phyloP scores from a whole-genome alignment of 805 yeast species.

The Millerozyma acaciae region DNA sequence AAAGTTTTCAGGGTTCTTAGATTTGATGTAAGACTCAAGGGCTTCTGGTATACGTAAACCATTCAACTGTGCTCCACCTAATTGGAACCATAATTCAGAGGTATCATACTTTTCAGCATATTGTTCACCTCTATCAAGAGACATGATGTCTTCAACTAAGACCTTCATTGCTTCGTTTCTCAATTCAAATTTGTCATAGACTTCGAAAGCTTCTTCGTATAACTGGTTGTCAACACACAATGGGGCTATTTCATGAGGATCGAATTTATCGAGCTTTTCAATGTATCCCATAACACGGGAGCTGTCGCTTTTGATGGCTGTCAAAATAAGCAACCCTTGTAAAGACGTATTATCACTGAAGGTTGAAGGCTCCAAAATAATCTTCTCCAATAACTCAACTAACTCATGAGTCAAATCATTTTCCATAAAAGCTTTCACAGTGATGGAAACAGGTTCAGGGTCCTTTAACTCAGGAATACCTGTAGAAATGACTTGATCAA shows the following conservation, averaged over 20 bases:
- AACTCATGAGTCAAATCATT: slow-evolving; percentile 90
- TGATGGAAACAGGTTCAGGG: slow-evolving; percentile 90
- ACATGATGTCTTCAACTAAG: slow-evolving; percentile 86
- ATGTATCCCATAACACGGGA: slow-evolving; percentile 78
- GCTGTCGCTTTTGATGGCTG: slow-evolving; percentile 94
- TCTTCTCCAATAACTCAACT: slow-evolving; percentile 92
- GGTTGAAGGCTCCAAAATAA: slow-evolving; percentile 94
- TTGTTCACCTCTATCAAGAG: slow-evolving; percentile 89
- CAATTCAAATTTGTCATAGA: slow-evolving; percentile 80
- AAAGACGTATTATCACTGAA: slow-evolving; percentile 92
- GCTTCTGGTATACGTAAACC: slow-evolving; percentile 92
- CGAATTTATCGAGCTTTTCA: slow-evolving; percentile 86
- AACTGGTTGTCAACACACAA: slow-evolving; percentile 85
- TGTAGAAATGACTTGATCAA: slow-evolving; percentile 92
- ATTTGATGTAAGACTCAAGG: slow-evolving; percentile 84
- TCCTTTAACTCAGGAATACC: slow-evolving; percentile 93
- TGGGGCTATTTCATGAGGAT: slow-evolving; percentile 91
- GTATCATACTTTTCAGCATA: slow-evolving; percentile 87
- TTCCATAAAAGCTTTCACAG: slow-evolving; percentile 94
- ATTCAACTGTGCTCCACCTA: slow-evolving; percentile 93
- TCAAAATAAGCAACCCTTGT: slow-evolving; percentile 87
- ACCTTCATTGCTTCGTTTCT: slow-evolving; percentile 81
- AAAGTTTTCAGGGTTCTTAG: slow-evolving; percentile 86
- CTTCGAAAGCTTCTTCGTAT: slow-evolving; percentile 90
- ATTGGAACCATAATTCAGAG: slow-evolving; percentile 88